These are phyloP conservation scores for Citrus glauca DNA, from an alignment of 345 rosid genomes.

Conservation along the genomic window DNA sequence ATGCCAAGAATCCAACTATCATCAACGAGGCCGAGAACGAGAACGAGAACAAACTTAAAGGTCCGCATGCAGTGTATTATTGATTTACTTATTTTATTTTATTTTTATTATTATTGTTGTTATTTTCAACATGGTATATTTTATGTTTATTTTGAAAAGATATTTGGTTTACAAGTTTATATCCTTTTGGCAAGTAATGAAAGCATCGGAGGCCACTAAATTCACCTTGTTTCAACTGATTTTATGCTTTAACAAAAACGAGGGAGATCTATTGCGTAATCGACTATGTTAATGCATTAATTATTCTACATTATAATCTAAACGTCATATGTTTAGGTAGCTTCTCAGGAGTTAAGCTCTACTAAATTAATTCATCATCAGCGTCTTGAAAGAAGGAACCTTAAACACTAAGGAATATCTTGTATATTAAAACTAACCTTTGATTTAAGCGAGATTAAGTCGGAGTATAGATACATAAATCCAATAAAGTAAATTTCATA, in stretches of 20 bases:
- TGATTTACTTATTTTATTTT: too few relatives aligned
- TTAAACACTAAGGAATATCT: conserved; percentile 3
- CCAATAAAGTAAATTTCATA: conserved; percentile 10
- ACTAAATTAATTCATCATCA: not conserved
- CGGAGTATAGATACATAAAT: not conserved
- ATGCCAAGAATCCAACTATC: not conserved
- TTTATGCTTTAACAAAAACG: not conserved
- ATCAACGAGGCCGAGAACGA: not conserved
- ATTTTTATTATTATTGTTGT: too few relatives aligned
- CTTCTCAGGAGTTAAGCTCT: not conserved
- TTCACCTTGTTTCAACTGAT: not conserved
- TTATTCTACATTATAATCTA: not conserved
- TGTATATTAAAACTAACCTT: not conserved
- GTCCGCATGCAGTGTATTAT: not conserved
- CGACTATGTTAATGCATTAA: not conserved
- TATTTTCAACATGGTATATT: not conserved
- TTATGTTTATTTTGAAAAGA: not conserved
- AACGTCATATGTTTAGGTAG: conserved; percentile 3
- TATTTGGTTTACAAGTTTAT: not conserved
- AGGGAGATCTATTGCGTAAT: too few relatives aligned
- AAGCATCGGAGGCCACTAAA: not conserved
- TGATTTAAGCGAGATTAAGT: conserved; percentile 6
- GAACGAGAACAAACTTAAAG: too few relatives aligned
- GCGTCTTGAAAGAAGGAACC: conserved; percentile 1
- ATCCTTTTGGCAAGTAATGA: not conserved